Conservation (phyloP, 768 basidiomycete genomes). For the Calocybe cyanea region DNA sequence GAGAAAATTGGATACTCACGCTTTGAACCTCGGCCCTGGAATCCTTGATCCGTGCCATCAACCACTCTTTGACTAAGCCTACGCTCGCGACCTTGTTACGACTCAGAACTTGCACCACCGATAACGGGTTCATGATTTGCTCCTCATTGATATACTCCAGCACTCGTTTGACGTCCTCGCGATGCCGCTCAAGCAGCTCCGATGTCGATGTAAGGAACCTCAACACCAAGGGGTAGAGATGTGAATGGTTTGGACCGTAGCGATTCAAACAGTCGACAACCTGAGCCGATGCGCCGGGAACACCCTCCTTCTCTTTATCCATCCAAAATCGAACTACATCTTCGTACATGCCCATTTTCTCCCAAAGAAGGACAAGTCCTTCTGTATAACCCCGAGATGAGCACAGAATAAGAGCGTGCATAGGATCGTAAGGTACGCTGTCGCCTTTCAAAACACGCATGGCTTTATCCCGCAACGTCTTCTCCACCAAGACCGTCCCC, state of each 20-base stretch:
- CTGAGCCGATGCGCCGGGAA: constrained; percentile 40
- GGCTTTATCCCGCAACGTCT: constrained; percentile 57
- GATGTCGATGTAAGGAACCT: constrained; percentile 85
- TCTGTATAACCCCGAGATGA: constrained; percentile 78
- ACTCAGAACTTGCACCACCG: constrained; percentile 83
- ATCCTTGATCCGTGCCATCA: constrained; percentile 73
- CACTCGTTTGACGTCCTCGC: constrained; percentile 64
- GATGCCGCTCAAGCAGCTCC: constrained; percentile 67
- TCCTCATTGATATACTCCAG: constrained; percentile 78
- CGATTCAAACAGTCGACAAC: constrained; percentile 70
- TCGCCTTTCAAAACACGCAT: constrained; percentile 62
- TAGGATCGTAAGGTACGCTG: constrained; percentile 75
- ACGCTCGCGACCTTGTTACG: constrained; percentile 89
- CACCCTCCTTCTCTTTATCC: background rate
- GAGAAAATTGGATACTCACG: constrained; percentile 48
- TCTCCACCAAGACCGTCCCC: constrained; percentile 27
- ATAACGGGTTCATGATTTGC: constrained; percentile 83
- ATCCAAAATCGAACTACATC: constrained; percentile 63
- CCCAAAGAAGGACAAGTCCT: constrained; percentile 89
- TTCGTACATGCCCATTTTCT: constrained; percentile 93
- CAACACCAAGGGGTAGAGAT: constrained; percentile 84
- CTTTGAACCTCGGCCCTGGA: constrained; percentile 75
- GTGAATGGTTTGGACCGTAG: constrained; percentile 68
- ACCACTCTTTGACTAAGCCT: constrained; percentile 89
- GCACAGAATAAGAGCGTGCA: constrained; percentile 93